A percentile compares a stretch with the other conserved stretches of the same genome.
Conservation (phyloP, 1,284 basidiomycete species). For the Ceratobasidium sp. region DNA sequence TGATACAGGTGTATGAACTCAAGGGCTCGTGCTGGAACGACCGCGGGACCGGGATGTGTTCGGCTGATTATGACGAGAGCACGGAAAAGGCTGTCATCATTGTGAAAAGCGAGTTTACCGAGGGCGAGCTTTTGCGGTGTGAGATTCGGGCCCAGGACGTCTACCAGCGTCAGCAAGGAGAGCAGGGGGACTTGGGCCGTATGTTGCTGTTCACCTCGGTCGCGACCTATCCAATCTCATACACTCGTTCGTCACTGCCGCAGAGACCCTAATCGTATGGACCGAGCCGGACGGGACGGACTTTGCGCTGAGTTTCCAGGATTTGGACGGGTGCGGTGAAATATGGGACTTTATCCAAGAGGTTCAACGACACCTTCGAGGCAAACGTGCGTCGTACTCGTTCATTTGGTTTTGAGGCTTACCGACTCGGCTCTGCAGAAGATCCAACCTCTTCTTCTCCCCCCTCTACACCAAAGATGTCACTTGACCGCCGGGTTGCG, state of each 20-base stretch:
- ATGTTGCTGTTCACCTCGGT: conserved; percentile 35
- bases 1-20: conserved; percentile 86
- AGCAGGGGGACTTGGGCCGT: conserved; percentile 30
- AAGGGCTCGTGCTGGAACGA: conserved; percentile 90
- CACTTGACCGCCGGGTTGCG: conserved; percentile 31
- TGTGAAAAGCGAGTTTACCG: conserved; percentile 80
- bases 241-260: not conserved
- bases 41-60: conserved; percentile 93
- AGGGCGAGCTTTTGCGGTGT: conserved; percentile 76
- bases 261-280: conserved; percentile 99
- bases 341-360: conserved; percentile 98
- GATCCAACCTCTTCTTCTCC: conserved; percentile 67
- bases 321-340: conserved; percentile 94
- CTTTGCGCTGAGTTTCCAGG: conserved; percentile 97
- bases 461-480: conserved; percentile 56
- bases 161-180: conserved; percentile 92
- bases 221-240: conserved; percentile 38
- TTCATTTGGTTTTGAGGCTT: conserved; percentile 14
- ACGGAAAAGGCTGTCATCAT: conserved; percentile 83
- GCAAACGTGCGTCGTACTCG: conserved; percentile 59
- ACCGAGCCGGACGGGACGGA: conserved; percentile 95
- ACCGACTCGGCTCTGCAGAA: conserved; percentile 59
- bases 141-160: conserved; percentile 84
- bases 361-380: conserved; percentile 85
- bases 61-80: conserved; percentile 83